These are phyloP conservation scores for Cordyceps militaris DNA, from an alignment of 2,329 filamentous ascomycete genomes.

Conservation along the genomic window DNA sequence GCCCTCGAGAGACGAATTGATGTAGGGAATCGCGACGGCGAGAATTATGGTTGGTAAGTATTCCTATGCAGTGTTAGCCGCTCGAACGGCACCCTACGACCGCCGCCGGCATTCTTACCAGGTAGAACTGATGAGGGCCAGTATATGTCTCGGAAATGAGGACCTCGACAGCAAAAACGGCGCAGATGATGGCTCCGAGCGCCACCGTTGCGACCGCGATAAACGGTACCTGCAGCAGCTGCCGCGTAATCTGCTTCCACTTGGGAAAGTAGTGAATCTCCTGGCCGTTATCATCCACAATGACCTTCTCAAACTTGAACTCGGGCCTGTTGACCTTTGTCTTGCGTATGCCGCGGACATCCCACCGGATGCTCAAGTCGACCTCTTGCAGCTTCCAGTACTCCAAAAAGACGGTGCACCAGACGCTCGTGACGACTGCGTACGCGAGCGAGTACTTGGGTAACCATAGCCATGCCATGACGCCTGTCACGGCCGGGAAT, in stretches of 20 bases:
- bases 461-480: constrained; percentile 61
- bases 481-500: constrained; percentile 61
- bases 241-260: constrained; percentile 56
- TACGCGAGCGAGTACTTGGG: constrained; percentile 66
- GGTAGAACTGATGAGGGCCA: constrained; percentile 57
- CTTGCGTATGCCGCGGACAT: constrained; percentile 58
- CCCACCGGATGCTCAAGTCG: constrained; percentile 67
- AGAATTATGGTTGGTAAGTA: constrained; percentile 67
- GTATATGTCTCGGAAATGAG: constrained; percentile 69
- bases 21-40: constrained; percentile 58
- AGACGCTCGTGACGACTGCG: constrained; percentile 58
- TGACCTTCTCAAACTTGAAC: constrained; percentile 56
- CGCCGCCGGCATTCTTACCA: constrained; percentile 37
- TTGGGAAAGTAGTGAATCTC: constrained; percentile 55
- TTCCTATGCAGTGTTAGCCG: constrained; percentile 37
- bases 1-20: constrained; percentile 54
- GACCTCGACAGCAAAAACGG: constrained; percentile 66
- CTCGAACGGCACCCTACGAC: background rate
- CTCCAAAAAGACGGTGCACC: constrained; percentile 68
- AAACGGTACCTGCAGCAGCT: constrained; percentile 64
- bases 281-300: constrained; percentile 58
- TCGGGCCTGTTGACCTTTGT: constrained; percentile 60
- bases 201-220: constrained; percentile 50
- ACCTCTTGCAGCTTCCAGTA: constrained; percentile 73
- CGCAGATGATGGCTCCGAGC: constrained; percentile 59